These are phyloP conservation scores for Vicia faba DNA, from an alignment of 306 rosid genomes.

Conservation along the genomic window DNA sequence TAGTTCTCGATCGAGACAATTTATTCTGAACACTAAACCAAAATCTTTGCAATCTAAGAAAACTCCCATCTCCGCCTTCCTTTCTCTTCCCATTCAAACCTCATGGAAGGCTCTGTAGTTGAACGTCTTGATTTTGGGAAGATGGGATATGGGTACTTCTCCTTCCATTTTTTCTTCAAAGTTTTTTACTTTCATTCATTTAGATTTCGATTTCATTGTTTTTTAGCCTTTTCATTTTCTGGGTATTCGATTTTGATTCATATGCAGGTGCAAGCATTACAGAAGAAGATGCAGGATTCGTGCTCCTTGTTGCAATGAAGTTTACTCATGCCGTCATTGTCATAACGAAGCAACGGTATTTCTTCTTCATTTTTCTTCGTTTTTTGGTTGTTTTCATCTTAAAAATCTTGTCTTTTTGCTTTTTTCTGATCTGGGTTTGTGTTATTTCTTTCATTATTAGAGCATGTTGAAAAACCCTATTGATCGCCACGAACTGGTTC, in stretches of 20 bases:
- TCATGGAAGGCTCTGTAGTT: slow-evolving; percentile 71
- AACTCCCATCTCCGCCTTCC: slow-evolving; percentile 32
- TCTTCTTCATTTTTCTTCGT: not conserved
- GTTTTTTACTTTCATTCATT: not conserved
- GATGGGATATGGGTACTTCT: slow-evolving; percentile 93
- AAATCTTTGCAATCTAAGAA: slow-evolving; percentile 58
- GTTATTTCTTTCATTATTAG: slow-evolving; percentile 46
- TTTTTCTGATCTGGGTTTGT: slow-evolving; percentile 43
- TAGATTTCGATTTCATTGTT: slow-evolving; percentile 1
- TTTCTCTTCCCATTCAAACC: slow-evolving; percentile 34
- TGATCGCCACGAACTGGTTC: slow-evolving; percentile 83
- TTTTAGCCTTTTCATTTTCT: not conserved
- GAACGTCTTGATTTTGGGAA: slow-evolving; percentile 91
- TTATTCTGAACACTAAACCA: slow-evolving; percentile 15
- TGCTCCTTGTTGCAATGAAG: slow-evolving; percentile 95
- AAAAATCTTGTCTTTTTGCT: slow-evolving; percentile 25
- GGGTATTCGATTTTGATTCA: slow-evolving; percentile 20
- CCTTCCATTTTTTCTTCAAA: not conserved
- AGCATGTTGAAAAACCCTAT: slow-evolving; percentile 59
- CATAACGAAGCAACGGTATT: slow-evolving; percentile 84
- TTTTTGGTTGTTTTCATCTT: not conserved
- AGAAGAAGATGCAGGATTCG: slow-evolving; percentile 92
- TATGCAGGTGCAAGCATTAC: slow-evolving; percentile 81
- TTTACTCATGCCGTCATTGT: slow-evolving; percentile 91
- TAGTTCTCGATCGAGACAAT: slow-evolving; percentile 43